Evolutionary conservation across 2,329 filamentous ascomycete genomes (phyloP).

Genomic region (Botrytis tulipae): DNA sequence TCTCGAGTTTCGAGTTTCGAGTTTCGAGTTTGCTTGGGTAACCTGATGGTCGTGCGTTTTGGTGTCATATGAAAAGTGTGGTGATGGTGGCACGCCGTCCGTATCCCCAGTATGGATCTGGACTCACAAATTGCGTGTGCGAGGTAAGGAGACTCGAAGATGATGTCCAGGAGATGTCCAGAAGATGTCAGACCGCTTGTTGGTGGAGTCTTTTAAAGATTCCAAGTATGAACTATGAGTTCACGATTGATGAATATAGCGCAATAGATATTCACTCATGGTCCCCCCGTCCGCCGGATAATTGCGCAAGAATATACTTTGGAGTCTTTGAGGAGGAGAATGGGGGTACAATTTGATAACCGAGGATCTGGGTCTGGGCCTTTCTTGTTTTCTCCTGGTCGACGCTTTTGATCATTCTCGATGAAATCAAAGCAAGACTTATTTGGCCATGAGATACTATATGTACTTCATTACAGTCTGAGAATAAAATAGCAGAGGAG

Average conservation of each 20-base stretch:
- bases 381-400: neutral
- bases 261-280: neutral
- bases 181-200: slow-evolving; percentile 11
- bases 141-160: neutral
- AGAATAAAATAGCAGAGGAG: neutral
- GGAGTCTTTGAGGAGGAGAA: neutral
- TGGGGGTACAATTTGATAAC: neutral
- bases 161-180: neutral
- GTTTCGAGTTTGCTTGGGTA: neutral
- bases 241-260: neutral
- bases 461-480: too few relatives aligned
- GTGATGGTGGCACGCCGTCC: neutral
- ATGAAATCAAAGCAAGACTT: neutral
- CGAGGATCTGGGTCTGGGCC: neutral
- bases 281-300: neutral
- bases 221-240: neutral
- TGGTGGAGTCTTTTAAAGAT: neutral
- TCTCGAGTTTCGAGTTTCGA: neutral
- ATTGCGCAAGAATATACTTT: neutral
- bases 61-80: neutral
- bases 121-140: neutral
- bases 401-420: neutral
- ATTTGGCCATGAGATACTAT: neutral
- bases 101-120: neutral
- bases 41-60: neutral